A percentile compares a stretch with the other conserved stretches of the same genome.
These are phyloP conservation scores for Xylaria sp. DNA, from an alignment of 2,329 filamentous ascomycete genomes.

Conservation along the genomic window DNA sequence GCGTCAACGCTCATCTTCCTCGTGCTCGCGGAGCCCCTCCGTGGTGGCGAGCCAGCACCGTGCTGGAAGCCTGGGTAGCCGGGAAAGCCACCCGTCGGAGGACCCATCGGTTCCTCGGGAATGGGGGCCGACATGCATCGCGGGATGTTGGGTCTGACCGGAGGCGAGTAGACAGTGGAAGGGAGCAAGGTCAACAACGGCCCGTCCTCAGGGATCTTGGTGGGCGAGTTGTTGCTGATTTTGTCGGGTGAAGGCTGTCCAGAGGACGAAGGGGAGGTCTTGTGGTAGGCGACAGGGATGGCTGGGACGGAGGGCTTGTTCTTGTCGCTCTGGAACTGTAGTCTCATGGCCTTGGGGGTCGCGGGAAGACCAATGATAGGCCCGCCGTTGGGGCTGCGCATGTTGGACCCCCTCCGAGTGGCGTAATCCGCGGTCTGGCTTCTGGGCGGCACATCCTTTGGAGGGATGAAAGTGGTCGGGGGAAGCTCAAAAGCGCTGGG, in stretches of 20 bases:
- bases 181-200: constrained; percentile 62
- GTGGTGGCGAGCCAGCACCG: constrained; percentile 45
- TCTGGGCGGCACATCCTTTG: constrained; percentile 62
- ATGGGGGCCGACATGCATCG: constrained; percentile 72
- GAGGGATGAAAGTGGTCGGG: constrained; percentile 54
- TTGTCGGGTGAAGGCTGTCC: constrained; percentile 52
- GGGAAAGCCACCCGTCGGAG: constrained; percentile 49
- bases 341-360: constrained; percentile 90
- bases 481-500: constrained; percentile 56
- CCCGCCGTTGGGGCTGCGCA: constrained; percentile 58
- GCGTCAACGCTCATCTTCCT: constrained; percentile 54
- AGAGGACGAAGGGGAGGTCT: constrained; percentile 56
- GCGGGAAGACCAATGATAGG: constrained; percentile 83
- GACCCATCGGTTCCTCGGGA: constrained; percentile 57
- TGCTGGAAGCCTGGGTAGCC: constrained; percentile 57
- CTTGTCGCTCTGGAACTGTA: constrained; percentile 73
- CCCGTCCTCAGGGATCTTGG: constrained; percentile 46
- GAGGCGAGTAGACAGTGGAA: constrained; percentile 70
- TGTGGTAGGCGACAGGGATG: constrained; percentile 62
- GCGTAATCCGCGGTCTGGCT: constrained; percentile 73
- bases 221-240: constrained; percentile 45
- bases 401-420: constrained; percentile 61
- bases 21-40: constrained; percentile 47
- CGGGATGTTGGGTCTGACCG: constrained; percentile 60
- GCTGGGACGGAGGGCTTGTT: constrained; percentile 65